A percentile compares a stretch with the other conserved stretches of the same genome.
Evolutionary conservation across 148 eudicot genomes (phyloP).

Genomic region (Amaranthus palmeri): DNA sequence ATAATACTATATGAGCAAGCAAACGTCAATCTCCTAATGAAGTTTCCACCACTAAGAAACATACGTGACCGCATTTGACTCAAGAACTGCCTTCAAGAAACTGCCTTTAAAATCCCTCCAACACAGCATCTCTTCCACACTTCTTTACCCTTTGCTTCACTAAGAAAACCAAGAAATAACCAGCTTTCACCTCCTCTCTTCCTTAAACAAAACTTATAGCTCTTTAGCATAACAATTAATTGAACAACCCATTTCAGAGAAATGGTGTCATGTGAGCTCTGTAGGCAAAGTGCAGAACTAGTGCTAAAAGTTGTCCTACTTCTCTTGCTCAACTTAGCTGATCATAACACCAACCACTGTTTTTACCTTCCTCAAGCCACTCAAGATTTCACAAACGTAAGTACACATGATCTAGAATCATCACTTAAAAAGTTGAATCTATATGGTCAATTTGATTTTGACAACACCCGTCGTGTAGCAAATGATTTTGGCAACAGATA

Average conservation of each 20-base stretch:
- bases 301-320: conserved; percentile 37
- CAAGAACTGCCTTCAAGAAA: conserved; percentile 13
- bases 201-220: not conserved
- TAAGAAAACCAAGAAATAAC: conserved; percentile 1
- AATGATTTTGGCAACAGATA: conserved; percentile 74
- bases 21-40: conserved; percentile 17
- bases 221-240: not conserved
- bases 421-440: conserved; percentile 37
- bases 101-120: conserved; percentile 37
- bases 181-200: conserved; percentile 9
- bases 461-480: conserved; percentile 46
- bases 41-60: conserved; percentile 15
- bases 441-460: conserved; percentile 48
- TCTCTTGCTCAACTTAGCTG: conserved; percentile 36
- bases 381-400: conserved; percentile 30
- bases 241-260: not conserved
- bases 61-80: conserved; percentile 33
- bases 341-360: conserved; percentile 41
- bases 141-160: conserved; percentile 9
- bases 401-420: conserved; percentile 23
- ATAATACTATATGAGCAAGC: conserved; percentile 17
- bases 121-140: conserved; percentile 24
- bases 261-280: conserved; percentile 30
- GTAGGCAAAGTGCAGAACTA: conserved; percentile 23
- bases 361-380: conserved; percentile 48